Evolutionary conservation across 1,284 basidiomycete genomes (phyloP).

Genomic region (Malassezia arunalokei): DNA sequence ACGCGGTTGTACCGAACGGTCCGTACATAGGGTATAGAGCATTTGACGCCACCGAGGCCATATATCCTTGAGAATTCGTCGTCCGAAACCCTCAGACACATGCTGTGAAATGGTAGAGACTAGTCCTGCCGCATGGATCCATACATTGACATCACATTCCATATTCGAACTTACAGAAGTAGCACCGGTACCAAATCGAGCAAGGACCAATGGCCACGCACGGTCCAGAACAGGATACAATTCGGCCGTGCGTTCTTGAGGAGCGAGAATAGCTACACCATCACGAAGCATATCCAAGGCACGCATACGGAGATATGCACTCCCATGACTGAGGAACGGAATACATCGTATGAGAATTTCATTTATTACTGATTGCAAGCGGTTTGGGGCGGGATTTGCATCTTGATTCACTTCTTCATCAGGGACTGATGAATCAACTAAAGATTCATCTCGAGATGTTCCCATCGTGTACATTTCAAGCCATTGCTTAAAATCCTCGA

Average conservation of each 20-base stretch:
- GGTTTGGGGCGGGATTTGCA: slow-evolving; percentile 4
- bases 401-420: slow-evolving; percentile 2
- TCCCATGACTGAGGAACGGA: slow-evolving; percentile 16
- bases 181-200: slow-evolving; percentile 22
- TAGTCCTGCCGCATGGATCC: slow-evolving; percentile 25
- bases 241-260: slow-evolving; percentile 20
- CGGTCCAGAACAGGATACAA: slow-evolving; percentile 32
- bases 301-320: slow-evolving; percentile 6
- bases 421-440: neutral
- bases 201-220: slow-evolving; percentile 37
- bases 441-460: neutral
- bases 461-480: neutral
- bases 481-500: neutral
- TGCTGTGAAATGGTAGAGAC: slow-evolving; percentile 18
- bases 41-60: slow-evolving; percentile 30
- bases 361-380: slow-evolving; percentile 6
- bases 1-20: neutral
- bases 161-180: neutral
- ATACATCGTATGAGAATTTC: slow-evolving; percentile 17
- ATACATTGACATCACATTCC: slow-evolving; percentile 28
- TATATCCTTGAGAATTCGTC: slow-evolving; percentile 26
- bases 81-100: slow-evolving; percentile 26
- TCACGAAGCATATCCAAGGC: slow-evolving; percentile 12
- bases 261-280: slow-evolving; percentile 8
- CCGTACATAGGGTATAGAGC: neutral